These are phyloP conservation scores for Starmerella riodocensis DNA, from an alignment of 805 yeast species.

Conservation along the genomic window DNA sequence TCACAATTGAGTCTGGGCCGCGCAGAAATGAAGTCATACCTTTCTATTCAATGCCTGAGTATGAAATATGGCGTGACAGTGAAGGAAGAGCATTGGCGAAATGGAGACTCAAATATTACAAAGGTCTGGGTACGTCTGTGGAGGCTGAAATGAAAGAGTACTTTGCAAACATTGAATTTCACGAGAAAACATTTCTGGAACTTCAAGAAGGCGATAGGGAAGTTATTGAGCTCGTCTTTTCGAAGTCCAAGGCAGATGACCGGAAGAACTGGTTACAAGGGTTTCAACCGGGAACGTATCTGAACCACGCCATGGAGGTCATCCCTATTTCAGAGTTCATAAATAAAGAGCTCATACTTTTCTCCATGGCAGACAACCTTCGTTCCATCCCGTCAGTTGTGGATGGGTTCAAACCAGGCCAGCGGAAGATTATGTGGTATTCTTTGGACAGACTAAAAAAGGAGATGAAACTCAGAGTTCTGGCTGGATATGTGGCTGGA, in stretches of 20 bases:
- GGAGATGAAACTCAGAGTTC: conserved; percentile 81
- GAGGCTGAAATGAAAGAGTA: conserved; percentile 76
- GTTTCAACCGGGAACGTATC: conserved; percentile 81
- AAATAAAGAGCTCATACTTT: conserved; percentile 84
- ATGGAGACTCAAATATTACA: conserved; percentile 91
- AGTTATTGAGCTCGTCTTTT: conserved; percentile 79
- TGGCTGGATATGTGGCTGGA: conserved; percentile 80
- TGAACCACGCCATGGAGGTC: conserved; percentile 59
- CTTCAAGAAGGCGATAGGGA: conserved; percentile 60
- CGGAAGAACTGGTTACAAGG: conserved; percentile 93
- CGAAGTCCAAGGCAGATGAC: conserved; percentile 90
- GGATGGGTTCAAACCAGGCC: conserved; percentile 96
- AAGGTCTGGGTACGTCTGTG: conserved; percentile 95
- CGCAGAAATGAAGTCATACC: conserved; percentile 39
- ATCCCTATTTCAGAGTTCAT: conserved; percentile 91
- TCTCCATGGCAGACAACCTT: conserved; percentile 91
- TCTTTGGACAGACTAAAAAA: conserved; percentile 64
- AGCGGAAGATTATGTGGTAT: conserved; percentile 81
- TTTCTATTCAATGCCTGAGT: conserved; percentile 91
- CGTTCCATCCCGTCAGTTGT: conserved; percentile 88
- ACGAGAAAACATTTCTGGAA: conserved; percentile 72
- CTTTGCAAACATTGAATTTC: conserved; percentile 71
- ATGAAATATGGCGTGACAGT: conserved; percentile 79
- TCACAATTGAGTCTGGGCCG: conserved; percentile 48
- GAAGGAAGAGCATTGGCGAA: conserved; percentile 54